A percentile compares a stretch with the other conserved stretches of the same genome.
Evolutionary conservation across 176 grass and related monocot genomes (phyloP).

Genomic region (Rhipidocladum racemiflorum): DNA sequence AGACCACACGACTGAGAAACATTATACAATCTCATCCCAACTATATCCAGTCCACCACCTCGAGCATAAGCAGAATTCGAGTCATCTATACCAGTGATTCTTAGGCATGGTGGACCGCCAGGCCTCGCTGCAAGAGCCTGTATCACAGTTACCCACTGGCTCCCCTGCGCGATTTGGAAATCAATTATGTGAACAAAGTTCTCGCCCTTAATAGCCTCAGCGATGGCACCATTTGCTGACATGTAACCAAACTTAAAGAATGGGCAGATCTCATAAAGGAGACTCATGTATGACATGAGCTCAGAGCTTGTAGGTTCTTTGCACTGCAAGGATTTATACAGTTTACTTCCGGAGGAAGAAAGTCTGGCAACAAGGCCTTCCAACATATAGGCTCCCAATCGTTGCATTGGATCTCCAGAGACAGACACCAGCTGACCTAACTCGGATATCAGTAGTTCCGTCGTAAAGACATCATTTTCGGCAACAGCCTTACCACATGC

Average conservation of each 20-base stretch:
- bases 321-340: constrained; percentile 79
- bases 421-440: constrained; percentile 62
- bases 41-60: constrained; percentile 63
- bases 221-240: constrained; percentile 73
- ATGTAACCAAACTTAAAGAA: constrained; percentile 82
- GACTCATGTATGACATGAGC: constrained; percentile 70
- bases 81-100: constrained; percentile 79
- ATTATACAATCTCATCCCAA: constrained; percentile 43
- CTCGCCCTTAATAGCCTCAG: constrained; percentile 67
- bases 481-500: constrained; percentile 64
- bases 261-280: constrained; percentile 67
- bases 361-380: constrained; percentile 75
- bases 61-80: constrained; percentile 49
- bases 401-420: constrained; percentile 64
- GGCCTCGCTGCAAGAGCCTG: constrained; percentile 59
- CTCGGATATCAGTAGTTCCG: constrained; percentile 55
- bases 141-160: constrained; percentile 66
- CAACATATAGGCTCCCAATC: constrained; percentile 67
- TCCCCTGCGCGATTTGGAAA: constrained; percentile 76
- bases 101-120: constrained; percentile 49
- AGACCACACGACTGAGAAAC: constrained; percentile 44
- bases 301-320: constrained; percentile 76
- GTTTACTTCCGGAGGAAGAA: constrained; percentile 57
- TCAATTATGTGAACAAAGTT: constrained; percentile 73
- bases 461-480: constrained; percentile 36